A percentile compares a stretch with the other conserved stretches of the same genome.
Conservation (phyloP, 2,329 filamentous ascomycete species). For the Camillea tinctor region DNA sequence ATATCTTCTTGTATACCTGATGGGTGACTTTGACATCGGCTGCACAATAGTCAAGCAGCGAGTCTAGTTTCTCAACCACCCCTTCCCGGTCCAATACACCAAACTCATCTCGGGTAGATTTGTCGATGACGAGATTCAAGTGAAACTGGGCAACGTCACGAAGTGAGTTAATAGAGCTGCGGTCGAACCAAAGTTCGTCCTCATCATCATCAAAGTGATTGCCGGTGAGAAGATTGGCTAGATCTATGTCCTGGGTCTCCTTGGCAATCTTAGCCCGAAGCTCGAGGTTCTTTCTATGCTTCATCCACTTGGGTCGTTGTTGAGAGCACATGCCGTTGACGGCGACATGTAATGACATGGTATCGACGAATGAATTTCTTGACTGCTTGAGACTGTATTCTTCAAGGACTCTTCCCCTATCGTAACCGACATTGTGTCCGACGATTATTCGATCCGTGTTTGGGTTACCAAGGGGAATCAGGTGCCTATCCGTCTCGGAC, state of each 20-base stretch:
- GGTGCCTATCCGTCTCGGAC: constrained; percentile 70
- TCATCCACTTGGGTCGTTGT: constrained; percentile 96
- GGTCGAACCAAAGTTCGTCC: constrained; percentile 91
- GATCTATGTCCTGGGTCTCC: constrained; percentile 67
- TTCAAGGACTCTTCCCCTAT: constrained; percentile 82
- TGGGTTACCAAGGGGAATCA: constrained; percentile 84
- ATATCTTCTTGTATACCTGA: constrained; percentile 88
- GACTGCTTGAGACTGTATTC: constrained; percentile 86
- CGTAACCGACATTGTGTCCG: constrained; percentile 95
- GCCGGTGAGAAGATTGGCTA: constrained; percentile 68
- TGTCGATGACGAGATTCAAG: constrained; percentile 87
- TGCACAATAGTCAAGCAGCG: constrained; percentile 90
- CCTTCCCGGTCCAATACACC: constrained; percentile 73
- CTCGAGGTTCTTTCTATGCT: constrained; percentile 87
- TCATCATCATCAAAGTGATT: constrained; percentile 74
- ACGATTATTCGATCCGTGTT: constrained; percentile 73
- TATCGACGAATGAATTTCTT: constrained; percentile 86
- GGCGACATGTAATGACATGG: constrained; percentile 96
- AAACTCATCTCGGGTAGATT: constrained; percentile 82
- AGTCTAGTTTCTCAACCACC: constrained; percentile 70
- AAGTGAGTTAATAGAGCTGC: constrained; percentile 92
- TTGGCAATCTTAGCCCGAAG: constrained; percentile 74
- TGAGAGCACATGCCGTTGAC: constrained; percentile 99
- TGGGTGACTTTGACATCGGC: constrained; percentile 93
- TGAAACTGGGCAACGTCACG: constrained; percentile 97